These are phyloP conservation scores for Globisporangium canariense DNA, from an alignment of 352 stramenopile genomes.

Conservation along the genomic window DNA sequence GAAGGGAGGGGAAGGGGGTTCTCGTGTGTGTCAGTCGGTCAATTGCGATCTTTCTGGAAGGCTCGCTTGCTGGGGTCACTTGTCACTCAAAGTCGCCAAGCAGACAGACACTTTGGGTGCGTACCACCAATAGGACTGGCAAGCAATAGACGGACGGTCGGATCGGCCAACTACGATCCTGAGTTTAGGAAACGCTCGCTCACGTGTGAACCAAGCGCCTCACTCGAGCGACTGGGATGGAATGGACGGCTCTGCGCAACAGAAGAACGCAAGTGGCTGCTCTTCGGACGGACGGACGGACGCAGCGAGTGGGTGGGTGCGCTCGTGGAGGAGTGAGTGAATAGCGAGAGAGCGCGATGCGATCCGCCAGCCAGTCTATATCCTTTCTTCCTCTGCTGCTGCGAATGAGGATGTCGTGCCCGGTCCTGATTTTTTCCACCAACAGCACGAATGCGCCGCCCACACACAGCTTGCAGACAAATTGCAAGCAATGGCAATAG, in stretches of 20 bases:
- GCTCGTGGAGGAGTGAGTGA: not conserved
- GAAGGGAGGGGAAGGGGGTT: not conserved
- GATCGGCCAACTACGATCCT: not conserved
- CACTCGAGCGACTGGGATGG: not conserved
- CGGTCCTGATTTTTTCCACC: conserved; percentile 9
- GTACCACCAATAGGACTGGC: not conserved
- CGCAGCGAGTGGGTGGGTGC: not conserved
- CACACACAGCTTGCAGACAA: too few relatives aligned
- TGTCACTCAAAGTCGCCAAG: not conserved
- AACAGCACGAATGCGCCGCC: not conserved
- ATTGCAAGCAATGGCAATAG: not conserved
- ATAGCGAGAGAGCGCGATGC: not conserved
- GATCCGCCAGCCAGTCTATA: not conserved
- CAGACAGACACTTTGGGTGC: not conserved
- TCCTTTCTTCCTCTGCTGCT: not conserved
- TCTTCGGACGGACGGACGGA: not conserved
- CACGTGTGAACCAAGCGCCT: too few relatives aligned
- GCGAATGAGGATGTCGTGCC: conserved; percentile 1
- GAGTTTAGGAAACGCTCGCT: not conserved
- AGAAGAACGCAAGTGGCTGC: conserved; percentile 1
- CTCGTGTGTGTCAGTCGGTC: not conserved
- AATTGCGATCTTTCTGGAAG: conserved; percentile 3
- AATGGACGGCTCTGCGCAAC: not conserved
- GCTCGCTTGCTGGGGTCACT: not conserved
- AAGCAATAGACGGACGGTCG: not conserved